Evolutionary conservation across 257 asterid species (phyloP).

Genomic region (Solanum stenotomum): DNA sequence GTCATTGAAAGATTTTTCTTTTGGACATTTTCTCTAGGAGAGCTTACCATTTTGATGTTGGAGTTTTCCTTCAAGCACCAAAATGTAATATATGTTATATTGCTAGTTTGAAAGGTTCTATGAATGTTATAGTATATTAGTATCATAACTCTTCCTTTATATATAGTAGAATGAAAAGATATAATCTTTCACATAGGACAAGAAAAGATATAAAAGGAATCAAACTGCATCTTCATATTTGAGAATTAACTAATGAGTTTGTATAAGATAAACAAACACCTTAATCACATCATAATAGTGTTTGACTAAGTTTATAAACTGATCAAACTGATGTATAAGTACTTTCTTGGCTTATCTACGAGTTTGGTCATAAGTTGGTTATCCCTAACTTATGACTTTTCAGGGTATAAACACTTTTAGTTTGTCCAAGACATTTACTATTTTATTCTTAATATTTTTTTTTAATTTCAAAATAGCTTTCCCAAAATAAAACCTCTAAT

Average conservation of each 20-base stretch:
- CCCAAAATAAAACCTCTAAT: not conserved
- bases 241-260: not conserved
- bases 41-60: slow-evolving; percentile 11
- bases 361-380: not conserved
- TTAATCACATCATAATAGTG: not conserved
- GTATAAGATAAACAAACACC: not conserved
- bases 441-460: not conserved
- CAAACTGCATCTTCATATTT: slow-evolving; percentile 8
- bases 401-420: not conserved
- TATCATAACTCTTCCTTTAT: not conserved
- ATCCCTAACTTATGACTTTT: not conserved
- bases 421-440: not conserved
- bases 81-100: not conserved
- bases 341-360: not conserved
- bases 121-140: not conserved
- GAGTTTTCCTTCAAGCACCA: not conserved
- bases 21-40: not conserved
- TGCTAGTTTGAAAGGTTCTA: not conserved
- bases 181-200: not conserved
- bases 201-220: slow-evolving; percentile 14
- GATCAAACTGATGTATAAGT: not conserved
- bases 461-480: not conserved
- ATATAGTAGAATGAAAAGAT: not conserved
- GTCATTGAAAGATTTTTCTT: not conserved
- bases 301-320: not conserved